Evolutionary conservation across 164 flowering plant species (phyloP).

Genomic region (Euptelea pleiosperma): DNA sequence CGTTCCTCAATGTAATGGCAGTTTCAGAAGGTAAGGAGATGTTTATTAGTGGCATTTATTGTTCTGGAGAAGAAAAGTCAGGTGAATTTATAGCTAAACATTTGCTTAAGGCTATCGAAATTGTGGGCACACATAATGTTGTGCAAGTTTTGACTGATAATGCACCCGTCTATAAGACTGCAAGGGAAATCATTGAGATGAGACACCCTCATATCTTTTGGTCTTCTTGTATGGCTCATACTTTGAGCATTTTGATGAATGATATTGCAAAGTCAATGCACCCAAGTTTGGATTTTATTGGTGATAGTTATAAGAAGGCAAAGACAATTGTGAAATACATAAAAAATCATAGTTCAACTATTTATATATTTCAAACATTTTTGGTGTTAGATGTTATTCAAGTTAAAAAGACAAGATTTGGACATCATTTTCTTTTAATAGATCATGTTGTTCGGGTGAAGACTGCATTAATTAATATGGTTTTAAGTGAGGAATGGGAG

Average conservation of each 20-base stretch:
- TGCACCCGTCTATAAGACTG: conserved; percentile 16
- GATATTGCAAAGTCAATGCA: conserved; percentile 18
- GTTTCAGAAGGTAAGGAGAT: conserved; percentile 9
- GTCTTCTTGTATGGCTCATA: conserved; percentile 30
- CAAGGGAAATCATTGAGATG: conserved; percentile 19
- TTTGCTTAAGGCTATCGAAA: conserved; percentile 21
- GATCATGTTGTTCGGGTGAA: conserved; percentile 9
- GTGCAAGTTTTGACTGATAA: conserved; percentile 25
- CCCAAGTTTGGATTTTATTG: conserved; percentile 15
- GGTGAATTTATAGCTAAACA: conserved; percentile 15
- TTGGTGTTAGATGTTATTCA: conserved; percentile 9
- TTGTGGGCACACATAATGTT: conserved; percentile 15
- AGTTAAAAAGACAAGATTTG: conserved; percentile 24
- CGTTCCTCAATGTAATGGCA: conserved; percentile 16
- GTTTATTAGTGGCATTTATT: conserved; percentile 14
- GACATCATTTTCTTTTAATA: conserved; percentile 16
- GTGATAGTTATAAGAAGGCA: conserved; percentile 18
- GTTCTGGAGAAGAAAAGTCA: conserved; percentile 13
- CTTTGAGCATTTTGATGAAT: conserved; percentile 24
- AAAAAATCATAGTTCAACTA: conserved; percentile 15
- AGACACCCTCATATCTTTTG: conserved; percentile 30
- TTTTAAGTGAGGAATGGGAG: conserved; percentile 12
- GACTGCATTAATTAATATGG: conserved; percentile 14
- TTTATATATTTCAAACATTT: conserved; percentile 13
- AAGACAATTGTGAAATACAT: conserved; percentile 18